phyloP scores from a whole-genome alignment of 1,139 yeast genomes.

The Yamadazyma kanchanaburiensis region DNA sequence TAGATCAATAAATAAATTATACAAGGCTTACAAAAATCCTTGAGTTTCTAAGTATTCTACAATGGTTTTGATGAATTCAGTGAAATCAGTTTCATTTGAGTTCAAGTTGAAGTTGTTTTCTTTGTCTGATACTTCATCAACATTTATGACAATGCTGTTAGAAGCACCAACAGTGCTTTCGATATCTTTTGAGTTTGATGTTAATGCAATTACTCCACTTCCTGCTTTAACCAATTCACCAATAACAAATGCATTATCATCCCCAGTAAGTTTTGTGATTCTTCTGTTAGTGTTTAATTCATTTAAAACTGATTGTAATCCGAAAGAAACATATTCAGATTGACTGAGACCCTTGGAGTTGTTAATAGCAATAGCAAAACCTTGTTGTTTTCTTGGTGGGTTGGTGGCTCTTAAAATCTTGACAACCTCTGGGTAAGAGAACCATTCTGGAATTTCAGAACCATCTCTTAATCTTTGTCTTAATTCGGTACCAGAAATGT shows the following conservation, averaged over 20 bases:
- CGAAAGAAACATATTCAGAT: conserved; percentile 61
- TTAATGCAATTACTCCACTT: conserved; percentile 73
- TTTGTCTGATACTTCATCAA: conserved; percentile 10
- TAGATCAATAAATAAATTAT: neutral
- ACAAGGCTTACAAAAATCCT: conserved; percentile 51
- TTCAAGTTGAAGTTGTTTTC: conserved; percentile 12
- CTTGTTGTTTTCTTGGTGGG: conserved; percentile 89
- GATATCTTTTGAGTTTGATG: conserved; percentile 26
- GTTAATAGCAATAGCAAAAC: conserved; percentile 67
- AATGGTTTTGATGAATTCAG: conserved; percentile 64
- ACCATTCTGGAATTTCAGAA: conserved; percentile 90
- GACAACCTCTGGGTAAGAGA: conserved; percentile 95
- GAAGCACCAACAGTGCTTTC: conserved; percentile 44
- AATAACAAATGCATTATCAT: conserved; percentile 59
- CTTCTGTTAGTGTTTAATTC: conserved; percentile 87
- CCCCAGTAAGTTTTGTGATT: conserved; percentile 60
- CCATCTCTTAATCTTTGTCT: conserved; percentile 87
- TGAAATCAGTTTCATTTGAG: conserved; percentile 16
- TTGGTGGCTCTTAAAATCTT: conserved; percentile 85
- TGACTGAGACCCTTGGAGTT: conserved; percentile 44
- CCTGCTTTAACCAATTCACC: conserved; percentile 88
- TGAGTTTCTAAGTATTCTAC: conserved; percentile 71
- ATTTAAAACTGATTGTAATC: conserved; percentile 85
- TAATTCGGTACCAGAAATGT: conserved; percentile 93
- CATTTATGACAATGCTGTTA: conserved; percentile 26